These are phyloP conservation scores for Cercophora scortea DNA, from an alignment of 495 filamentous ascomycete genomes.

Conservation along the genomic window DNA sequence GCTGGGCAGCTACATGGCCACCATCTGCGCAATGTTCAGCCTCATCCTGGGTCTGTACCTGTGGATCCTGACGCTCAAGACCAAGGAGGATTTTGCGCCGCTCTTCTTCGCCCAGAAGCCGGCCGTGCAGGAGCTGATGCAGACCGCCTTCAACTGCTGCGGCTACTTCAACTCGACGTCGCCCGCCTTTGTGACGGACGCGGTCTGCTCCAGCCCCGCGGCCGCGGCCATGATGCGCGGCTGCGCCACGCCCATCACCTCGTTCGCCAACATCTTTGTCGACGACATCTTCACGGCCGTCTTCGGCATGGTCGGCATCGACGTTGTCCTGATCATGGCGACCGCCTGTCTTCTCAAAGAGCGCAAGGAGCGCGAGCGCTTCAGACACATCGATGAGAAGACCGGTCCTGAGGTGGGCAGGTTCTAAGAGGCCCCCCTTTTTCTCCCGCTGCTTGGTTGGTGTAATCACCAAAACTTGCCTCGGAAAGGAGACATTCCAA, in stretches of 20 bases:
- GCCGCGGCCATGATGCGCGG: constrained; percentile 58
- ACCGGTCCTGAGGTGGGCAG: constrained; percentile 35
- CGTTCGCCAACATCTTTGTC: constrained; percentile 58
- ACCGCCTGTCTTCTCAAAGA: constrained; percentile 65
- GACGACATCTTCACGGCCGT: constrained; percentile 66
- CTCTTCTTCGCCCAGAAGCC: constrained; percentile 49
- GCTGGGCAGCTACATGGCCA: constrained; percentile 50
- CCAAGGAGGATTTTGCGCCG: constrained; percentile 44
- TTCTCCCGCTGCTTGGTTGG: no score
- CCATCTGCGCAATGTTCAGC: constrained; percentile 54
- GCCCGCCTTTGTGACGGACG: constrained; percentile 55
- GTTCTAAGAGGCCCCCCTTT: constrained; percentile 10
- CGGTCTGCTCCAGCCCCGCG: constrained; percentile 51
- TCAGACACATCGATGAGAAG: constrained; percentile 68
- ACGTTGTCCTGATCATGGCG: constrained; percentile 53
- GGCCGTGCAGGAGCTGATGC: constrained; percentile 51
- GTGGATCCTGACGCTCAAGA: constrained; percentile 63
- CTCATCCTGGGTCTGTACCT: constrained; percentile 56
- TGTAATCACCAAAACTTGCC: no score
- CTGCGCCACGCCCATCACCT: constrained; percentile 54
- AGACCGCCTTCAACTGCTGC: constrained; percentile 64
- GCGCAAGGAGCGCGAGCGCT: constrained; percentile 63
- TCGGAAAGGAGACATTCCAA: no score
- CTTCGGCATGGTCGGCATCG: constrained; percentile 67
- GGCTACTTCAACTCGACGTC: constrained; percentile 62